A percentile compares a stretch with the other conserved stretches of the same genome.
phyloP scores from a whole-genome alignment of 2,329 filamentous ascomycete genomes.

The Monosporascus sp. region DNA sequence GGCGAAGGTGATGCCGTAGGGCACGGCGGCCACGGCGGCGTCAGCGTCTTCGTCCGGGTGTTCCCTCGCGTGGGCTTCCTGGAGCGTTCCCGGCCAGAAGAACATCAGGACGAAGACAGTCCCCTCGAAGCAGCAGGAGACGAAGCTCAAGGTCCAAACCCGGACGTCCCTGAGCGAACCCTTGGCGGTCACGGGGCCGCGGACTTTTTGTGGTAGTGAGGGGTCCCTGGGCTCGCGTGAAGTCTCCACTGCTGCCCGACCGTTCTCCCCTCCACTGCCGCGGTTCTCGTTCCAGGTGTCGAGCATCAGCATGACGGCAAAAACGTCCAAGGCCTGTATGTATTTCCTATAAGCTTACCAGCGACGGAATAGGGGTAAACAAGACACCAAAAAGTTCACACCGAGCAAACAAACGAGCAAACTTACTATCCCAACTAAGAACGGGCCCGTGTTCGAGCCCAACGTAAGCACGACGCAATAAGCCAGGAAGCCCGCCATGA shows the following conservation, averaged over 20 bases:
- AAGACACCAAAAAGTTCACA: background rate
- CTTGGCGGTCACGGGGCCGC: background rate
- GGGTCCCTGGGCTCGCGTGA: background rate
- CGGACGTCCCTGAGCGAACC: conserved; percentile 14
- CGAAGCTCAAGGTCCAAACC: conserved; percentile 27
- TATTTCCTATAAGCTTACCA: background rate
- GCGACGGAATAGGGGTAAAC: background rate
- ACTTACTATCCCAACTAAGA: conserved; percentile 37
- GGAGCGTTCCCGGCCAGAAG: conserved; percentile 27
- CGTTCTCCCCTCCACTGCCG: conserved; percentile 1
- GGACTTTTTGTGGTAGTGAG: background rate
- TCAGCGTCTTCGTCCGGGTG: conserved; percentile 5
- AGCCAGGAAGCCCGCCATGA: conserved; percentile 43
- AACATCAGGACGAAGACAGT: conserved; percentile 29
- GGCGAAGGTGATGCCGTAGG: conserved; percentile 51
- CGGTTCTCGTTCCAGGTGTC: conserved; percentile 26
- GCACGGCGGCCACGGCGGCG: conserved; percentile 8
- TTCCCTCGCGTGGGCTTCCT: conserved; percentile 20
- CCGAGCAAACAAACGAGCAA: background rate
- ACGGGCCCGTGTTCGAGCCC: conserved; percentile 44
- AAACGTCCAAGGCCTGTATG: conserved; percentile 18
- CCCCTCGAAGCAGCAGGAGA: conserved; percentile 30
- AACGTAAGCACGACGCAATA: conserved; percentile 42
- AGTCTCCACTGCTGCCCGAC: background rate
- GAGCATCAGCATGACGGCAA: conserved; percentile 25